These are phyloP conservation scores for Neoboletus brunneissimus DNA, from an alignment of 768 basidiomycete genomes.

Conservation along the genomic window DNA sequence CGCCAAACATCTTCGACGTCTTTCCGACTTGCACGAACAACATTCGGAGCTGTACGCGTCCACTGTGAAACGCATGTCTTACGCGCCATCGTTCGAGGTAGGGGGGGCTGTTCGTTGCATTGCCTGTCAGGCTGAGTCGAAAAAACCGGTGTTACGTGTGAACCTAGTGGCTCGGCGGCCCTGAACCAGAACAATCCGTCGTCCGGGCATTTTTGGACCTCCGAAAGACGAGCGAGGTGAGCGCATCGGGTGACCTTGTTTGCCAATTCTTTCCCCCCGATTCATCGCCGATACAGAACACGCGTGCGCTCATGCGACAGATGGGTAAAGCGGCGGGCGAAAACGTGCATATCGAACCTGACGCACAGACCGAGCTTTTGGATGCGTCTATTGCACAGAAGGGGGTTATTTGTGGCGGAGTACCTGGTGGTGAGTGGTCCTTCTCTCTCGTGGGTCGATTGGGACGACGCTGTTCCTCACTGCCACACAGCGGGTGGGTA, in stretches of 20 bases:
- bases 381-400: constrained; percentile 72
- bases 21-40: constrained; percentile 48
- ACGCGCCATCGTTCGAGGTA: constrained; percentile 48
- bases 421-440: constrained; percentile 79
- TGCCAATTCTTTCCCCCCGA: neutral
- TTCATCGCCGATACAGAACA: constrained; percentile 45
- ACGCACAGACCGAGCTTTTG: constrained; percentile 79
- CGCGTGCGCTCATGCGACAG: constrained; percentile 74
- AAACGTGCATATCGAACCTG: constrained; percentile 87
- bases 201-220: constrained; percentile 57
- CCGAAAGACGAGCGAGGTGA: constrained; percentile 57
- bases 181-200: constrained; percentile 29
- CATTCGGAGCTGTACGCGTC: constrained; percentile 51
- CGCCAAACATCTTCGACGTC: constrained; percentile 47
- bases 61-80: constrained; percentile 61
- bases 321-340: constrained; percentile 67
- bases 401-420: constrained; percentile 92
- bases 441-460: neutral
- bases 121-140: neutral
- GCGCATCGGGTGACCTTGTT: neutral
- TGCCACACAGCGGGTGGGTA: constrained; percentile 80
- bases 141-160: neutral
- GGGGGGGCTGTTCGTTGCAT: constrained; percentile 35
- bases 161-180: constrained; percentile 44
- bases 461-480: neutral